Evolutionary conservation across 768 basidiomycete species (phyloP).

Genomic region (Kwoniella sp.): DNA sequence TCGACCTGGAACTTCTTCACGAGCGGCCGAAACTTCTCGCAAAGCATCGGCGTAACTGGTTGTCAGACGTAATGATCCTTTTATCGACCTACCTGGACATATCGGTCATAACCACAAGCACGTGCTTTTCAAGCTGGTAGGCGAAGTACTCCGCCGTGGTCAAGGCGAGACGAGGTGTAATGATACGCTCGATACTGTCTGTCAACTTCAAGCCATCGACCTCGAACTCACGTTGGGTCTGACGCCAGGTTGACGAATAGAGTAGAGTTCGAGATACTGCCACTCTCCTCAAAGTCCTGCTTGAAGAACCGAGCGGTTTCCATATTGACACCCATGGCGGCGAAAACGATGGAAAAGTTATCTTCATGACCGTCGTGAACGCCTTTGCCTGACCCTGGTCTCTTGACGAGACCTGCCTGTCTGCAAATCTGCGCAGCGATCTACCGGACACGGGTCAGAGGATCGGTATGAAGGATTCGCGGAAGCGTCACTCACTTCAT

Average conservation of each 20-base stretch:
- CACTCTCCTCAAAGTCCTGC: conserved; percentile 98
- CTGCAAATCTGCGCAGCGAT: conserved; percentile 99
- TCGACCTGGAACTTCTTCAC: conserved; percentile 98
- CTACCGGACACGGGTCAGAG: conserved; percentile 51
- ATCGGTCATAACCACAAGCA: conserved; percentile 96
- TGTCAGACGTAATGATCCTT: conserved; percentile 53
- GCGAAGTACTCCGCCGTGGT: conserved; percentile 99
- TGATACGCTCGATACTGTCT: conserved; percentile 85
- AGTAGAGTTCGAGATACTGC: conserved; percentile 92
- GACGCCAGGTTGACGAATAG: conserved; percentile 98
- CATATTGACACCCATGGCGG: conserved; percentile 99
- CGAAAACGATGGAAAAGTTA: conserved; percentile 99
- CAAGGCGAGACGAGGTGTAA: conserved; percentile 93
- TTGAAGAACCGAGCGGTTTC: conserved; percentile 99
- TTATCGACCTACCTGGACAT: conserved; percentile 56
- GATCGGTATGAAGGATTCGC: not conserved
- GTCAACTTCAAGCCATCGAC: not conserved
- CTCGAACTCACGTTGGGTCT: conserved; percentile 74
- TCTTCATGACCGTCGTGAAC: conserved; percentile 99
- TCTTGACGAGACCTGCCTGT: conserved; percentile 93
- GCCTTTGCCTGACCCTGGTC: conserved; percentile 77
- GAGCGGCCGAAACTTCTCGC: conserved; percentile 85
- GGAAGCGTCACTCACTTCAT: conserved; percentile 63
- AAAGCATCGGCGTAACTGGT: conserved; percentile 46
- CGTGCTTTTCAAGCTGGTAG: conserved; percentile 99